Evolutionary conservation across 192 early-diverging fungal species (phyloP), one percentile per base, ranked within the genome.

Genomic region (Coemansia sp.): DNA sequence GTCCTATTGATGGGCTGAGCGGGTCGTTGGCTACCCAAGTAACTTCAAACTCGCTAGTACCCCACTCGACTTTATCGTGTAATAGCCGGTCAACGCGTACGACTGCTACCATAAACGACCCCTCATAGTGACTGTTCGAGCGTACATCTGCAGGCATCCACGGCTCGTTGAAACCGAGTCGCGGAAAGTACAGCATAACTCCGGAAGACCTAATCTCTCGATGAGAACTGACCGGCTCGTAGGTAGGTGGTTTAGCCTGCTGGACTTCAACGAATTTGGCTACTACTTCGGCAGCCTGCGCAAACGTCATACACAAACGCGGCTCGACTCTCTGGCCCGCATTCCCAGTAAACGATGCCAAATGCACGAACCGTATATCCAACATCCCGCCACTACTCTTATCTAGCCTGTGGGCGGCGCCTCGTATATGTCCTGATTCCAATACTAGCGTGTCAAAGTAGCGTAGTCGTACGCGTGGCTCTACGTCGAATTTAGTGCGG

Each of bases 1-100:
- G n/a, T n/a, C n/a, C n/a, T n/a, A n/a, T n/a, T n/a, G n/a, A n/a
- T n/a, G 72, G 24, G 13, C 38, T 52, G 13, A 74, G 68, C 33
- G 77, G 77, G 36, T 79, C 68, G 60, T 64, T 69, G 60, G 68
- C 44, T 8, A 79, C 62, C 77, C 77, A 74, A 7, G 65, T 64
- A 16, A 79, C 27, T 1, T 64, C 31, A 40, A 65, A 74, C 34
- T 38, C 66, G 40, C 72, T 64, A 12, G 41, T 57, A 15, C 33
- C 38, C 44, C 41, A 66, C 33, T 31, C 52, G 1, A n/a, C 40
- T 18, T 18, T 31, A 5, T 20, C 38, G 27, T 4, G 16, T 4
- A 16, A 13, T 16, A 77, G 68, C 11, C 66, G 8, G 58, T 79
- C 72, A 33, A 66, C 64, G 0, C 68, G 71, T 10, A 69, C 67